Conservation (phyloP, 2,329 filamentous ascomycete species). For the Diaporthe aspalathi region DNA sequence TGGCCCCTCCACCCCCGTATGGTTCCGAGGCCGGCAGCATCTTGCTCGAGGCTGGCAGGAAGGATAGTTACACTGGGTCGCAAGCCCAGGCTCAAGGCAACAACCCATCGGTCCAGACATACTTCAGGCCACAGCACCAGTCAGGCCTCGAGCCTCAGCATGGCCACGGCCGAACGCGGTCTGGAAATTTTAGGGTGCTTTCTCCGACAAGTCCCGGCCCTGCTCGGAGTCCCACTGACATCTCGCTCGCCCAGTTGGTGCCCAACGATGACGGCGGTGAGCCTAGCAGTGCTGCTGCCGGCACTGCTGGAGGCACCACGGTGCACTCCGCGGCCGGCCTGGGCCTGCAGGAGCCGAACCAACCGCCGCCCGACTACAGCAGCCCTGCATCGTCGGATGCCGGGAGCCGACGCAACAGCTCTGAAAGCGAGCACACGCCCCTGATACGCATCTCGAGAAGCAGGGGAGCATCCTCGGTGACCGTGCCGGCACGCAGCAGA, state of each 20-base stretch:
- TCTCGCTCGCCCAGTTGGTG: constrained; percentile 88
- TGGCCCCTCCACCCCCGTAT: constrained; percentile 95
- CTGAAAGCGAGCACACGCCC: constrained; percentile 66
- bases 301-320: constrained; percentile 48
- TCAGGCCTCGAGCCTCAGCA: constrained; percentile 59
- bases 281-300: constrained; percentile 62
- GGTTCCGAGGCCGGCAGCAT: constrained; percentile 98
- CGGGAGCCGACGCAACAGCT: constrained; percentile 66
- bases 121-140: constrained; percentile 49
- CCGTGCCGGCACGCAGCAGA: constrained; percentile 46
- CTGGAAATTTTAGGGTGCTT: constrained; percentile 79
- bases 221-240: constrained; percentile 91
- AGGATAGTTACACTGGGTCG: constrained; percentile 63
- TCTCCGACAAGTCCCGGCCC: constrained; percentile 89
- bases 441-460: constrained; percentile 63
- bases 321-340: constrained; percentile 52
- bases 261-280: constrained; percentile 79
- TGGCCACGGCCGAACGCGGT: constrained; percentile 79
- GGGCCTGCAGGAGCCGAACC: constrained; percentile 65
- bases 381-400: constrained; percentile 72
- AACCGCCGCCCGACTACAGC: constrained; percentile 78
- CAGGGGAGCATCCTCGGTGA: constrained; percentile 61
- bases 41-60: constrained; percentile 84
- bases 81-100: constrained; percentile 55
- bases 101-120: constrained; percentile 60